These are phyloP conservation scores for Beauveria varroae DNA, from an alignment of 2,329 filamentous ascomycete species.

Conservation along the genomic window DNA sequence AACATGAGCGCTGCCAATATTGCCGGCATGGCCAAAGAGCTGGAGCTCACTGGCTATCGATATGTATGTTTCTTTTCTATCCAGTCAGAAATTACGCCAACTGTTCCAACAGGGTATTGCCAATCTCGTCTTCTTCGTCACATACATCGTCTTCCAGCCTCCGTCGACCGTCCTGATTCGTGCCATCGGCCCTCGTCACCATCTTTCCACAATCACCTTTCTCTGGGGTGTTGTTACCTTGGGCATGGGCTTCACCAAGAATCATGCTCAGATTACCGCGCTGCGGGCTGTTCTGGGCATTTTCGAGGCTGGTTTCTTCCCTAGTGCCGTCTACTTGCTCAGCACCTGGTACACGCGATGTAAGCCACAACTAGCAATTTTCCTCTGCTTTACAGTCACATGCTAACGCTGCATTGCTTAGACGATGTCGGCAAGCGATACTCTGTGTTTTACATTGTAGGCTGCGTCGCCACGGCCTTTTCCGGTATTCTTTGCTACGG, in stretches of 20 bases:
- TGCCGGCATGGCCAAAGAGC: constrained; percentile 51
- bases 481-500: constrained; percentile 64
- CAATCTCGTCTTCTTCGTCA: constrained; percentile 66
- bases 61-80: constrained; percentile 26
- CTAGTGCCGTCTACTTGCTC: constrained; percentile 62
- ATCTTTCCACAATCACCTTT: constrained; percentile 46
- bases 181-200: constrained; percentile 54
- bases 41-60: constrained; percentile 37
- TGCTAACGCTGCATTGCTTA: constrained; percentile 12
- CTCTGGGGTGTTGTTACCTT: constrained; percentile 57
- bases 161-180: constrained; percentile 63
- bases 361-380: constrained; percentile 24
- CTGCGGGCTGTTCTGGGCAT: constrained; percentile 54
- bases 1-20: constrained; percentile 68
- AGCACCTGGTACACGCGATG: constrained; percentile 66
- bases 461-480: constrained; percentile 58
- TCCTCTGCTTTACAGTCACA: too few relatives aligned
- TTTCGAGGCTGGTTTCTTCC: constrained; percentile 66
- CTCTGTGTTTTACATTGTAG: constrained; percentile 61
- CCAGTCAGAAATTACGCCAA: background rate
- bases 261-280: constrained; percentile 44
- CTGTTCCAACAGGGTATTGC: constrained; percentile 45
- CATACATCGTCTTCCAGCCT: constrained; percentile 65
- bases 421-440: constrained; percentile 65
- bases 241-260: constrained; percentile 54